These are phyloP conservation scores for Acanthamoeba lenticulata DNA, from an alignment of 208 protist genomes.

Conservation along the genomic window DNA sequence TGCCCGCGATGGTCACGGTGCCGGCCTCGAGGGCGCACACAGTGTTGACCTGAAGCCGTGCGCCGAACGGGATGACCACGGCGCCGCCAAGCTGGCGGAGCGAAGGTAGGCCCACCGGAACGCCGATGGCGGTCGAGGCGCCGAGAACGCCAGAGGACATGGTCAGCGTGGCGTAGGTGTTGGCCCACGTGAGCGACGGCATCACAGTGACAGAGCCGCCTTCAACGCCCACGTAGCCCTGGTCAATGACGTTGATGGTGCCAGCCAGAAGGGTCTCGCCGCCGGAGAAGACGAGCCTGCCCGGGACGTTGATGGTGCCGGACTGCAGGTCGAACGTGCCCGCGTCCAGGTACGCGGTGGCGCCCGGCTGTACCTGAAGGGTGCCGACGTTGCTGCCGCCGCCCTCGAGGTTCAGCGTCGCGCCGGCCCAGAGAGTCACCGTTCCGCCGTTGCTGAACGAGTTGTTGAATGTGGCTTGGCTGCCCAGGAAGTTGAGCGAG, in stretches of 20 bases:
- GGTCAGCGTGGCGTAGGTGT: constrained; percentile 3
- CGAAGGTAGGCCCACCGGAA: constrained; percentile 33
- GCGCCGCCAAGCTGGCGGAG: neutral
- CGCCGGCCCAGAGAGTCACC: neutral
- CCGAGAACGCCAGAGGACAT: neutral
- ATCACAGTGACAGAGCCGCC: constrained; percentile 1
- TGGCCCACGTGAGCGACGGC: constrained; percentile 37
- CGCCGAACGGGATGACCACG: constrained; percentile 20
- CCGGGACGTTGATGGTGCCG: constrained; percentile 31
- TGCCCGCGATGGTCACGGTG: constrained; percentile 52
- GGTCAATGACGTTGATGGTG: constrained; percentile 47
- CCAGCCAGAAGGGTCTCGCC: constrained; percentile 19
- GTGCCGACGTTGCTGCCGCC: constrained; percentile 3
- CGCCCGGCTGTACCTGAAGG: neutral
- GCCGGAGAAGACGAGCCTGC: constrained; percentile 50
- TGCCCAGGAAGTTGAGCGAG: neutral
- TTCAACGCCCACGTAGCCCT: neutral
- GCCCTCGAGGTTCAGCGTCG: neutral
- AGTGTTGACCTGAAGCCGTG: neutral
- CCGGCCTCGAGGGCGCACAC: constrained; percentile 39
- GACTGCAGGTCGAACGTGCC: constrained; percentile 33
- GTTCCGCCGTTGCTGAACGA: constrained; percentile 10
- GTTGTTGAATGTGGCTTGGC: neutral
- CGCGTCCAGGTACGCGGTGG: neutral
- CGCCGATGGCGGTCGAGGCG: neutral